Conservation (phyloP, 805 yeast species). For the Pichia thaimueangensis region DNA sequence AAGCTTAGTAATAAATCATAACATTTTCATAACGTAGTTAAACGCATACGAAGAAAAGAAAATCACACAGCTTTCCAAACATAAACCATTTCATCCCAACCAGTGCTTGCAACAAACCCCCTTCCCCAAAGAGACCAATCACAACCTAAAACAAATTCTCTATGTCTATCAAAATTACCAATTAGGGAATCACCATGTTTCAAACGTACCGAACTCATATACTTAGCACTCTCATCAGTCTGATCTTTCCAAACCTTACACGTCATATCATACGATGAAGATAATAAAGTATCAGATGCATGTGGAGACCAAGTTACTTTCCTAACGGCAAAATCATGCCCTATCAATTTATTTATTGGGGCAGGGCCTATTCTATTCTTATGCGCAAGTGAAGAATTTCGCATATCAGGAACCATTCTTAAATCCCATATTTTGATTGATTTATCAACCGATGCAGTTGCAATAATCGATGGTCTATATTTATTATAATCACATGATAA, state of each 20-base stretch:
- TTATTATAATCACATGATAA: constrained; percentile 87
- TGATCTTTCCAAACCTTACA: constrained; percentile 79
- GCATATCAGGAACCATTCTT: constrained; percentile 47
- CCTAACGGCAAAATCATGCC: constrained; percentile 87
- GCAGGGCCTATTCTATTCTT: constrained; percentile 49
- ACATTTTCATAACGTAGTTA: too few species aligned
- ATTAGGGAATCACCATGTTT: constrained; percentile 46
- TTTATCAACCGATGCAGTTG: constrained; percentile 91
- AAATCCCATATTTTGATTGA: constrained; percentile 82
- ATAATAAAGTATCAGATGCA: constrained; percentile 56
- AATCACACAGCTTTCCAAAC: constrained; percentile 70
- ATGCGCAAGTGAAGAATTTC: constrained; percentile 32
- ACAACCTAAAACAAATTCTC: constrained; percentile 86
- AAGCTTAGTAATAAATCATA: too few species aligned
- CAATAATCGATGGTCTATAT: constrained; percentile 70
- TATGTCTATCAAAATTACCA: constrained; percentile 60
- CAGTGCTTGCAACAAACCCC: constrained; percentile 91
- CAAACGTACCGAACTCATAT: constrained; percentile 39
- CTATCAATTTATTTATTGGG: constrained; percentile 70
- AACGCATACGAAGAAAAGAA: too few species aligned
- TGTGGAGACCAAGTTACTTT: constrained; percentile 89
- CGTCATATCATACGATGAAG: constrained; percentile 90
- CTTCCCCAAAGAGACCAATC: constrained; percentile 97
- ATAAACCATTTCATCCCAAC: constrained; percentile 94
- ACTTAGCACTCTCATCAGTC: constrained; percentile 51